Conservation (phyloP, 2,329 filamentous ascomycete genomes). For the Colletotrichum chrysophilum region DNA sequence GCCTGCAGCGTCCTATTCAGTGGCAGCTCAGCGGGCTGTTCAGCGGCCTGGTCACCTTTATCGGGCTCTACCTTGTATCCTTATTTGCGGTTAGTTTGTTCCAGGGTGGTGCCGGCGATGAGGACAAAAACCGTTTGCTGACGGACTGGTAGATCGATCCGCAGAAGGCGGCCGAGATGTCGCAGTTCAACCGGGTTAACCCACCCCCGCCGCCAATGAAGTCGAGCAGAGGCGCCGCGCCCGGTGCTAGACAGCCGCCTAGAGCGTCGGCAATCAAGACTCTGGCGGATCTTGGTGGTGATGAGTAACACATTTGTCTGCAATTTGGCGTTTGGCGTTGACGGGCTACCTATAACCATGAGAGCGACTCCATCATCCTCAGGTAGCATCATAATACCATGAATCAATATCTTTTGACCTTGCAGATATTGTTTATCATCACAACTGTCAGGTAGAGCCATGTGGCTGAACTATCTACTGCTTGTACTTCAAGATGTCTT, state of each 20-base stretch:
- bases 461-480: too few relatives aligned
- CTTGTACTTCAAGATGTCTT: too few relatives aligned
- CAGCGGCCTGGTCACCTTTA: slow-evolving; percentile 56
- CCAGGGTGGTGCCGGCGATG: not conserved
- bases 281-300: slow-evolving; percentile 55
- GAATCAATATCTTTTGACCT: too few relatives aligned
- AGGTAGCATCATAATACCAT: not conserved
- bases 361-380: not conserved
- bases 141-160: slow-evolving; percentile 57
- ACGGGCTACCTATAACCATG: not conserved
- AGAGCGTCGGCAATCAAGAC: slow-evolving; percentile 53
- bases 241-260: slow-evolving; percentile 18
- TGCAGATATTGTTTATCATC: too few relatives aligned
- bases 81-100: slow-evolving; percentile 60
- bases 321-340: not conserved
- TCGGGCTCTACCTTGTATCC: slow-evolving; percentile 66
- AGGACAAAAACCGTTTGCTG: not conserved
- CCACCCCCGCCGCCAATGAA: slow-evolving; percentile 30
- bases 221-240: slow-evolving; percentile 18
- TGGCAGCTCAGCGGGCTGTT: slow-evolving; percentile 48
- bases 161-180: slow-evolving; percentile 65
- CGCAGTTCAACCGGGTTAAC: slow-evolving; percentile 61
- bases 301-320: not conserved
- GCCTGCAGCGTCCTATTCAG: slow-evolving; percentile 25
- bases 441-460: too few relatives aligned